Base-by-base conservation (phyloP, 2,329 filamentous ascomycete genomes). In the Aureobasidium vineae region DNA sequence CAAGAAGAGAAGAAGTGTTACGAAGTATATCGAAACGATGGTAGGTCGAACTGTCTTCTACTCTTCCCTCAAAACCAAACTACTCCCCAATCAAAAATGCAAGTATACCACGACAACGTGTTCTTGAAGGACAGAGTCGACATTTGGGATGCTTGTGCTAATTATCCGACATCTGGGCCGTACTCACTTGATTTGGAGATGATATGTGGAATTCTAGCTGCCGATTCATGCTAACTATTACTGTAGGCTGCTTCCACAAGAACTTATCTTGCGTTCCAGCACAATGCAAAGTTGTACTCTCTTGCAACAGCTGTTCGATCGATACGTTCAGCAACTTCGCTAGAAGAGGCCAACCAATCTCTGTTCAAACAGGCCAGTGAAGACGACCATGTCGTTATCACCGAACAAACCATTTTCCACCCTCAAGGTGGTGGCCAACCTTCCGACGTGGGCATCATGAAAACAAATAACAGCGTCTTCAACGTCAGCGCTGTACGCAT, bases 401-500 rank as follows among this genome's bases (percentile, higher is more conserved):
- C 67, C n/a, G 54, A 56, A 15, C 56, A 69, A 33, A 71, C 70
- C 7, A 71, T 71, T 36, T 68, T 71, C 54, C 68, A 71, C 40
- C 67, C 68, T 36, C 68, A 71, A 57, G 70, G 70, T 5, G 70
- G 70, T 21, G 70, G 70, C 11, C 70, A 71, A 53, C 70, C 70
- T 2, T 69, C 68, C n/a, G 70, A 71, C 49, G 54, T 54, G 5
- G 70, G 70, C 21, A 40, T 45, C 53, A 69, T 70, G 41, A 65
- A 64, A 8, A 43, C 65, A 41, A 50, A 61, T 3, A 52, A 33
- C n/a, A 57, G 56, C 31, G 50, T 38, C 11, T 70, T 68, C 47
- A 66, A 68, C 8, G 68, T 71, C 15, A 59, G 60, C 16, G 68
- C 69, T n/a, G 70, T 70, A 3, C 68, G 69, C 1, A 67, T 68